phyloP scores from a whole-genome alignment of 192 early-diverging fungal genomes.

The Backusella circina region DNA sequence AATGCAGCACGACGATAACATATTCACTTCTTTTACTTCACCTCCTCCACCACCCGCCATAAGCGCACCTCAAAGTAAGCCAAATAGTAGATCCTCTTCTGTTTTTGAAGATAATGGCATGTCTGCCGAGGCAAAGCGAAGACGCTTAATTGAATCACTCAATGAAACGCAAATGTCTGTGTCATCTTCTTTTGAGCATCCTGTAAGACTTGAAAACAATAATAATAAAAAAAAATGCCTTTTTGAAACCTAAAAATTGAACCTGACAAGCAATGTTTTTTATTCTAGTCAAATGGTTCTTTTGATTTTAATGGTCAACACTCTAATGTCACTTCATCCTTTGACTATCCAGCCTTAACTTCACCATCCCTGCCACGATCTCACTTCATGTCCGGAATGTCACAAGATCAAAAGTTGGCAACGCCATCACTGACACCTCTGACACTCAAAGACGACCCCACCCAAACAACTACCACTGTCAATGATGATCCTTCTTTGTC shows the following conservation, averaged over 20 bases:
- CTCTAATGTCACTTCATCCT: not conserved
- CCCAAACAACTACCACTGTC: not conserved
- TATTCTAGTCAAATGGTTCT: not conserved
- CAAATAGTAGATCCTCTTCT: not conserved
- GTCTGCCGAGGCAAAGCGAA: not conserved
- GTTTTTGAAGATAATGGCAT: not conserved
- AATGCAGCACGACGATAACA: slow-evolving; percentile 1
- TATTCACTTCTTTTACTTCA: not conserved
- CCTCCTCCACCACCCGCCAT: not conserved
- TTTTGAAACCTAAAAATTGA: not conserved
- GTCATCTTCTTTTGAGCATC: not conserved
- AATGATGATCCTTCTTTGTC: not conserved
- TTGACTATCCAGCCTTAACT: not conserved
- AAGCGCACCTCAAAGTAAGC: not conserved
- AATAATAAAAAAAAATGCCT: not conserved
- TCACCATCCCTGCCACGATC: not conserved
- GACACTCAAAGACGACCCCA: not conserved
- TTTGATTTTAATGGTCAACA: not conserved
- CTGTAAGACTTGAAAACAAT: not conserved
- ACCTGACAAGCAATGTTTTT: not conserved
- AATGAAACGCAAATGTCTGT: not conserved
- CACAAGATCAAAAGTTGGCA: not conserved
- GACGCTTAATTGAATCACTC: not conserved
- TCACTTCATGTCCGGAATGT: not conserved
- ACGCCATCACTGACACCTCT: not conserved